A percentile compares a stretch with the other conserved stretches of the same genome.
Evolutionary conservation across 2,329 filamentous ascomycete genomes (phyloP).

Genomic region (Colletotrichum falcatum): DNA sequence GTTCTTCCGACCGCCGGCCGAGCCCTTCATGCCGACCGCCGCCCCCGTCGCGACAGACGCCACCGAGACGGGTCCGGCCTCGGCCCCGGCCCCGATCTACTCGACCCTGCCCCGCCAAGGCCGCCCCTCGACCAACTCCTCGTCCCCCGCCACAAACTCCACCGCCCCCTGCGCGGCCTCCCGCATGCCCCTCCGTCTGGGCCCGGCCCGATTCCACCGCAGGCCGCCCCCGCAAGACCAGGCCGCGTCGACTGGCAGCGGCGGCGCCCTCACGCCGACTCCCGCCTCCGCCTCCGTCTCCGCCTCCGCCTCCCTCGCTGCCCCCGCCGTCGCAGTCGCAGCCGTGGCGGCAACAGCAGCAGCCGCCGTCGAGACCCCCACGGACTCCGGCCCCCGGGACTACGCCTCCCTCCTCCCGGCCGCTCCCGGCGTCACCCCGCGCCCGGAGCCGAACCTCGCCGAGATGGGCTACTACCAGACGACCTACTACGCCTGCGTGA

Average conservation of each 20-base stretch:
- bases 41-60: conserved; percentile 3
- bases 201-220: conserved; percentile 32
- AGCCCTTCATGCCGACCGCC: conserved; percentile 21
- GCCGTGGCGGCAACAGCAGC: too few species aligned
- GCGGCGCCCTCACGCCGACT: background rate
- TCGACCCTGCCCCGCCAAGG: conserved; percentile 11
- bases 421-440: conserved; percentile 38
- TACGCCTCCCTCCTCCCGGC: conserved; percentile 41
- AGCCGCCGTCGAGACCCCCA: conserved; percentile 9
- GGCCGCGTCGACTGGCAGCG: background rate
- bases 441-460: conserved; percentile 39
- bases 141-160: conserved; percentile 9
- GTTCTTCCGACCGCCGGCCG: background rate
- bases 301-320: background rate
- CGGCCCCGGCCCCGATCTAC: conserved; percentile 28
- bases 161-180: conserved; percentile 20
- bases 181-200: conserved; percentile 28
- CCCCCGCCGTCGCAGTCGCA: background rate
- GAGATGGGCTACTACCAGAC: conserved; percentile 39
- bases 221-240: background rate
- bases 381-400: conserved; percentile 32
- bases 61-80: background rate
- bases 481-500: conserved; percentile 41
- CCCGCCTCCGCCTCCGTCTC: background rate
- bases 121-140: conserved; percentile 23